Evolutionary conservation across 768 basidiomycete species (phyloP), one percentile per base, ranked within the genome.

Genomic region (Xanthoconium purpureum): DNA sequence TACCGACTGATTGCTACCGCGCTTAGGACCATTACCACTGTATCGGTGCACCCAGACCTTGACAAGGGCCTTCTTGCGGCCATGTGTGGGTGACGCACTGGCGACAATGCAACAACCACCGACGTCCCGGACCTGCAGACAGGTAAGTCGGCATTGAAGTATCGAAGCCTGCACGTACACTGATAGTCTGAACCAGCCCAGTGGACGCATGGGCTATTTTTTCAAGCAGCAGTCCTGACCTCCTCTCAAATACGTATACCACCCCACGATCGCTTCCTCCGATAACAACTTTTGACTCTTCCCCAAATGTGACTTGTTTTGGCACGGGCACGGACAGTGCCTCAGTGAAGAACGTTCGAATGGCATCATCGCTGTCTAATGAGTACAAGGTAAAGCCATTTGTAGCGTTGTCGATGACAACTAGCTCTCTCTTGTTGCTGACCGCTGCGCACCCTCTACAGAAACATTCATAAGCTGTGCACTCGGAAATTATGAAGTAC

Each of bases 231-330:
- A 28, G 13, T 35, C 59, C 52, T 9, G 49, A 9, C n/a, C 38
- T 47, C 20, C 53, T 51, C 0, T 61, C 50, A 6, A 58, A 61
- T 3, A 61, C 9, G 6, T 58, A 58, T 1, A 61, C 50, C 0
- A 15, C 15, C 1, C 60, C 32, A 29, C 18, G 15, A 18, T 61
- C 53, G 20, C 60, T 58, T 6, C 60, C 46, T 2, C 57, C 42
- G 15, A 61, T 38, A 7, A 61, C 20, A 3, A 58, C 45, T 13
- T 35, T 61, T 9, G 45, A 10, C 0, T 58, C 57, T 14, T 61
- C 53, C 6, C 50, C 42, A 28, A 61, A 61, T 2, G 47, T 24
- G 5, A 61, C 60, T 40, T 61, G 60, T 13, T 58, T 61, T 2
- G 50, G 53, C 0, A 61, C 18, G 2, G 17, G 28, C 6, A 58